phyloP scores from a whole-genome alignment of 2,329 filamentous ascomycete species.

The Beauveria pseudobassiana region DNA sequence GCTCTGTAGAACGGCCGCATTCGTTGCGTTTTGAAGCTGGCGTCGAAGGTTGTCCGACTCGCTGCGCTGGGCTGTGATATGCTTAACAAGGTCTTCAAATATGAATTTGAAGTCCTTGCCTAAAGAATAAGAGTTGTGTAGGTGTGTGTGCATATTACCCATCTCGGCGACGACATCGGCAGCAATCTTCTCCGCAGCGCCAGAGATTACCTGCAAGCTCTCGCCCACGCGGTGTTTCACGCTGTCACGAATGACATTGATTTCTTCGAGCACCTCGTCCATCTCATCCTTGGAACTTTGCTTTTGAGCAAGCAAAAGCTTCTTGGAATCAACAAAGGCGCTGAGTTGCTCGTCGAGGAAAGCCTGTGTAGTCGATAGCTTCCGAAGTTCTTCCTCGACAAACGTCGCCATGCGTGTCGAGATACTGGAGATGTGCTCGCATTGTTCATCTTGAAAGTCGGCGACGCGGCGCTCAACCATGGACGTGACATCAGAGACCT shows the following conservation, averaged over 20 bases:
- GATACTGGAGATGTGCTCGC: constrained; percentile 59
- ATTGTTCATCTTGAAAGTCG: constrained; percentile 65
- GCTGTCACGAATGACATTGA: constrained; percentile 79
- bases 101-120: constrained; percentile 79
- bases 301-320: constrained; percentile 60
- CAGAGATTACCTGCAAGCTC: constrained; percentile 74
- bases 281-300: constrained; percentile 70
- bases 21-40: constrained; percentile 64
- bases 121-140: constrained; percentile 79
- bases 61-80: constrained; percentile 66
- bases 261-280: constrained; percentile 86
- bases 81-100: constrained; percentile 72
- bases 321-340: constrained; percentile 60
- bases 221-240: constrained; percentile 82
- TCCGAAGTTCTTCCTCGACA: constrained; percentile 65
- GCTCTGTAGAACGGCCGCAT: constrained; percentile 61
- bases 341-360: constrained; percentile 64
- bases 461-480: constrained; percentile 70
- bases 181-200: constrained; percentile 80
- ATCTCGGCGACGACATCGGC: constrained; percentile 84
- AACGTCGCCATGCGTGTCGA: constrained; percentile 69
- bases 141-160: constrained; percentile 71
- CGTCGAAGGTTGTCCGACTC: constrained; percentile 67
- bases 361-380: constrained; percentile 60
- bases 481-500: constrained; percentile 69